Conservation (phyloP, 2,329 filamentous ascomycete genomes). For the Neonectria faginata region DNA sequence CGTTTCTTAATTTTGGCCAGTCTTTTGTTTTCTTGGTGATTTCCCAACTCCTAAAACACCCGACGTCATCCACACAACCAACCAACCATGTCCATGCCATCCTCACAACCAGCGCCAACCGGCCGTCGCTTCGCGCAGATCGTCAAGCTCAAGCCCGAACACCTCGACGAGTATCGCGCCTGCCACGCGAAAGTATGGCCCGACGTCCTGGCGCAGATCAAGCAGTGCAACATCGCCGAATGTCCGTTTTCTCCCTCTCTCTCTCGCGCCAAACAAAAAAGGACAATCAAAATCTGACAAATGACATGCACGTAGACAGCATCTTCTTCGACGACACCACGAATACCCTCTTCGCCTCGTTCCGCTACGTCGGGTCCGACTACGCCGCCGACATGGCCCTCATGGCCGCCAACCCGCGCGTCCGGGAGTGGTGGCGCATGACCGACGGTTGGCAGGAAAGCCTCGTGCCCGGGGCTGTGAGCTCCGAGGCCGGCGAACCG, state of each 20-base stretch:
- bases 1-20: no score
- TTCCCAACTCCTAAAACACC: neutral
- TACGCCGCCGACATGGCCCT: constrained; percentile 80
- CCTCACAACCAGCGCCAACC: neutral
- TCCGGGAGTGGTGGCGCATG: constrained; percentile 84
- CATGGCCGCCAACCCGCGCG: constrained; percentile 78
- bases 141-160: constrained; percentile 76
- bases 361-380: constrained; percentile 82
- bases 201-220: constrained; percentile 80
- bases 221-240: constrained; percentile 79
- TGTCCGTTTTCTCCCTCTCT: constrained; percentile 59
- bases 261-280: neutral
- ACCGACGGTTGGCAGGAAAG: constrained; percentile 81
- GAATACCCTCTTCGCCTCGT: constrained; percentile 76
- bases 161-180: constrained; percentile 76
- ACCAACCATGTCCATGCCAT: neutral
- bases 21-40: no score
- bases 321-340: constrained; percentile 76
- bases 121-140: constrained; percentile 75
- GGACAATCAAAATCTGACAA: no score
- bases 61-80: neutral
- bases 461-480: constrained; percentile 68
- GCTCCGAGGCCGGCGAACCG: constrained; percentile 69
- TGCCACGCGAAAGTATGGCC: constrained; percentile 82
- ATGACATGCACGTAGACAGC: constrained; percentile 64